A percentile compares a stretch with the other conserved stretches of the same genome.
Conservation (phyloP, 306 rosid genomes). For the Lupinus albus region DNA sequence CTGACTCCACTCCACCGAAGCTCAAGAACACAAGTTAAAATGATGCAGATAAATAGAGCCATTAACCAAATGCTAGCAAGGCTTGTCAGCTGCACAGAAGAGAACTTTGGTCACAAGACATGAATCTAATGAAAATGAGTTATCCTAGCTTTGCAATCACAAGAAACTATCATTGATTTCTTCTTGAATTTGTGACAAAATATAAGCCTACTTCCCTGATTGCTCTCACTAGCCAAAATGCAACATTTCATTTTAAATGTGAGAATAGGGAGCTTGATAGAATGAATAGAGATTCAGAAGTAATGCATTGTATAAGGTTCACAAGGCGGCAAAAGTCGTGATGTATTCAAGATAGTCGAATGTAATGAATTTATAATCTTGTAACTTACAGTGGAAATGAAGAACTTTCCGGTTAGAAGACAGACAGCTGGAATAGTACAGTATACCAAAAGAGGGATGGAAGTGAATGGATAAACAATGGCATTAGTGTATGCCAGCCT, state of each 20-base stretch:
- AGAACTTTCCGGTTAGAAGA: slow-evolving; percentile 91
- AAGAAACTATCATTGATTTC: slow-evolving; percentile 14
- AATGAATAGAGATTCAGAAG: slow-evolving; percentile 5
- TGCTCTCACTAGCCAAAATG: slow-evolving; percentile 7
- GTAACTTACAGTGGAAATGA: slow-evolving; percentile 86
- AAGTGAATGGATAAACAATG: slow-evolving; percentile 83
- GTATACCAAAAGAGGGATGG: slow-evolving; percentile 82
- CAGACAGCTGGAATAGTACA: slow-evolving; percentile 88
- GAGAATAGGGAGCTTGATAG: not conserved
- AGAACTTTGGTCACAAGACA: slow-evolving; percentile 19
- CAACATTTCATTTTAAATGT: not conserved
- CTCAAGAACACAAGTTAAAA: slow-evolving; percentile 74
- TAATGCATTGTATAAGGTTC: not conserved
- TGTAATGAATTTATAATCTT: slow-evolving; percentile 11
- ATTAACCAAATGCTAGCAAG: slow-evolving; percentile 81
- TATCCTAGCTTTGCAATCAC: slow-evolving; percentile 13
- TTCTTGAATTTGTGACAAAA: not conserved
- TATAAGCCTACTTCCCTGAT: slow-evolving; percentile 2
- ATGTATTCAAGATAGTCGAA: slow-evolving; percentile 17
- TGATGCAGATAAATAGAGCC: slow-evolving; percentile 81
- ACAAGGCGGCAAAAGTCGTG: slow-evolving; percentile 5
- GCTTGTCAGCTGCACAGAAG: slow-evolving; percentile 68
- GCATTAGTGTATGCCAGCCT: slow-evolving; percentile 78
- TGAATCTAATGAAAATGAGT: slow-evolving; percentile 6
- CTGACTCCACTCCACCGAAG: slow-evolving; percentile 90